These are phyloP conservation scores for Paraphoma sp. DNA, from an alignment of 2,329 filamentous ascomycete genomes.

Conservation along the genomic window DNA sequence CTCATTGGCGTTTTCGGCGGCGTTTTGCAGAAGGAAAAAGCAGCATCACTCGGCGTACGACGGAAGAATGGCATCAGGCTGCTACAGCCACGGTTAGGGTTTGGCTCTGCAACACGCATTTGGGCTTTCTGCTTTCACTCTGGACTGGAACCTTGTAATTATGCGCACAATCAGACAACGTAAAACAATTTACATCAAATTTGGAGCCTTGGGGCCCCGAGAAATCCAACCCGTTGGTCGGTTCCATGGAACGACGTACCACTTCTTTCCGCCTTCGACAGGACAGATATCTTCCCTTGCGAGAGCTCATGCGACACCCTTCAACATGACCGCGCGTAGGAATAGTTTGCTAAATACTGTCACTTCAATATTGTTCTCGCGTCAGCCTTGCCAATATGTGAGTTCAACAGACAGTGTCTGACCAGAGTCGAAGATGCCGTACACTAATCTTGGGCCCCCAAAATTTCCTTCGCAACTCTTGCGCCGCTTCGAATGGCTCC, in stretches of 20 bases:
- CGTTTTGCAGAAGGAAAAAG: slow-evolving; percentile 9
- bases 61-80: slow-evolving; percentile 3
- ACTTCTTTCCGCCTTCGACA: too few relatives aligned
- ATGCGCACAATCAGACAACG: slow-evolving; percentile 19
- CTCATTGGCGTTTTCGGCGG: slow-evolving; percentile 11
- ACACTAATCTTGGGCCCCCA: not conserved
- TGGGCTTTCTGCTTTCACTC: not conserved
- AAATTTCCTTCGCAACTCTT: slow-evolving; percentile 56
- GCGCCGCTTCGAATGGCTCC: slow-evolving; percentile 61
- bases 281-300: too few relatives aligned
- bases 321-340: too few relatives aligned
- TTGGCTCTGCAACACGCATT: not conserved
- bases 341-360: too few relatives aligned
- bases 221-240: not conserved
- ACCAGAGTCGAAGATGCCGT: too few relatives aligned
- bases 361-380: too few relatives aligned
- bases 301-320: too few relatives aligned
- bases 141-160: slow-evolving; percentile 22
- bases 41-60: slow-evolving; percentile 11
- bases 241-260: not conserved
- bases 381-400: too few relatives aligned
- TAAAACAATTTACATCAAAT: slow-evolving; percentile 25
- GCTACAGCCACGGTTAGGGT: not conserved
- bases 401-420: too few relatives aligned
- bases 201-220: slow-evolving; percentile 27